A percentile compares a stretch with the other conserved stretches of the same genome.
phyloP scores from a whole-genome alignment of 768 basidiomycete genomes.

The Suillus subalutaceus region DNA sequence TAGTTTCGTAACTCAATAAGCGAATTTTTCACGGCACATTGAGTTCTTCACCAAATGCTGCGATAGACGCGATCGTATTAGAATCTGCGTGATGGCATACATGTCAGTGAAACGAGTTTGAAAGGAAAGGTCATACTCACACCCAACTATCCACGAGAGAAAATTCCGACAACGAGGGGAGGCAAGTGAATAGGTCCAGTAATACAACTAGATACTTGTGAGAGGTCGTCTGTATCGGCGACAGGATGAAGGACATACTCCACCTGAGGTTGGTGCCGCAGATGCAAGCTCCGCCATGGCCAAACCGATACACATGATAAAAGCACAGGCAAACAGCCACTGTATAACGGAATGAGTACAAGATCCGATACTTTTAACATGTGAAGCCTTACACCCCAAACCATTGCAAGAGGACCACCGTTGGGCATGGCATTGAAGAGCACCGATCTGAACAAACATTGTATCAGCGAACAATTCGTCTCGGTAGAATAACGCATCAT shows the following conservation, averaged over 20 bases:
- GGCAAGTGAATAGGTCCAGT: conserved; percentile 52
- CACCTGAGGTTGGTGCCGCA: conserved; percentile 74
- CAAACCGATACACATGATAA: conserved; percentile 65
- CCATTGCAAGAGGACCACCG: conserved; percentile 15
- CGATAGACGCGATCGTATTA: conserved; percentile 54
- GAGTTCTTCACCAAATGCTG: conserved; percentile 26
- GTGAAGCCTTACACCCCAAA: conserved; percentile 16
- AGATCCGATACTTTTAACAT: not conserved
- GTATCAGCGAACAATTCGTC: not conserved
- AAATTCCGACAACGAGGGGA: conserved; percentile 47
- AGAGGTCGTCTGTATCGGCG: not conserved
- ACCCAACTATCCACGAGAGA: conserved; percentile 59
- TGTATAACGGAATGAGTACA: conserved; percentile 21
- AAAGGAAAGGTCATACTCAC: conserved; percentile 31
- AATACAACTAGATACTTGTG: conserved; percentile 41
- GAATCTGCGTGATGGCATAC: conserved; percentile 36
- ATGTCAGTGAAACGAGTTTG: not conserved
- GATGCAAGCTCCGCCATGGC: conserved; percentile 73
- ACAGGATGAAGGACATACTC: conserved; percentile 40
- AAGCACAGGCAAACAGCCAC: conserved; percentile 69
- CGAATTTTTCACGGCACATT: not conserved
- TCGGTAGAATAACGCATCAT: not conserved
- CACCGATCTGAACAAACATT: conserved; percentile 8
- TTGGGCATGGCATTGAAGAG: conserved; percentile 17
- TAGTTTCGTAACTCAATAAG: conserved; percentile 19